Evolutionary conservation across 108 stramenopile genomes (phyloP), one percentile per base, ranked within the genome.

Genomic region (Fragilariopsis cylindrus): DNA sequence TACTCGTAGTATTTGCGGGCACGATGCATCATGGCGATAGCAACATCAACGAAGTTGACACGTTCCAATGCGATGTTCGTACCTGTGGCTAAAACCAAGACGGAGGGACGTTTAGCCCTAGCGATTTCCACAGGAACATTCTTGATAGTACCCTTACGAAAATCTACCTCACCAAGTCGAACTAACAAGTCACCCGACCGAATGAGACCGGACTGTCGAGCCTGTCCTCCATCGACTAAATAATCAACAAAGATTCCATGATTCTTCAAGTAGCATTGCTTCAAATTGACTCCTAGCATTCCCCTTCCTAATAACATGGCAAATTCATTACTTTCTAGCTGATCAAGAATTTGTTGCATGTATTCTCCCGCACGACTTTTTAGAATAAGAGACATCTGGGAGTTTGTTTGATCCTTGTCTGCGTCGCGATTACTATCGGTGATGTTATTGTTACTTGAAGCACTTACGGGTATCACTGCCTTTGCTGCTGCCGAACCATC

Each of bases 221-320:
- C 94, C 43, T 90, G 83, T 11, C 94, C 90, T n/a, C 90, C 85
- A 4, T 78, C 74, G 15, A 92, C 84, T 11, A 91, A 47, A 57
- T 76, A 91, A 77, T 95, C 94, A 16, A 95, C 84, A 75, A 84
- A 95, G 1, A 92, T 88, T 13, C 94, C 94, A 69, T 84, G 85
- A 50, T 84, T 84, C 60, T 84, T 87, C 30, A 92, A 72, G 65
- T 90, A 94, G 42, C 87, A 86, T 67, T 90, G 90, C 57, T 90
- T 90, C 40, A 94, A 71, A 60, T 92, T 89, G 48, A 92, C 89
- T 48, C 91, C 91, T 57, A 94, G 77, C 81, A 85, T 90, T 66
- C 93, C 93, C 55, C 70, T 72, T 41, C 93, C 90, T 54, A 94
- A 71, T 52, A 94, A 75, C 80, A 94, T 84, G 53, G 89, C 85